These are phyloP conservation scores for Monosporozyma servazzii DNA, from an alignment of 805 yeast genomes.

Conservation along the genomic window DNA sequence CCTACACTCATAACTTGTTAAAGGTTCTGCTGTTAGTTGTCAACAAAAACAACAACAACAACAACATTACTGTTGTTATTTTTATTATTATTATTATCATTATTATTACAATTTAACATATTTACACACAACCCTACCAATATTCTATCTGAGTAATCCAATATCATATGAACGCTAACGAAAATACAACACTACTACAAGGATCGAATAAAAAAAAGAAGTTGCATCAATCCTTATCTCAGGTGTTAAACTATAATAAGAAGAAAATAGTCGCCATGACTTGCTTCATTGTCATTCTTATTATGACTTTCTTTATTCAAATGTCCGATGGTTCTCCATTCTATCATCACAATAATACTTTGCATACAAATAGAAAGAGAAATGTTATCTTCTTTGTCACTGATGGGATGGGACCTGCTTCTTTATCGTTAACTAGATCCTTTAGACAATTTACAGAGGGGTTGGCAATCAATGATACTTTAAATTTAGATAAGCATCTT, in stretches of 20 bases:
- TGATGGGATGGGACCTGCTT: conserved; percentile 94
- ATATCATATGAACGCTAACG: background rate
- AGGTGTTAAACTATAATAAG: background rate
- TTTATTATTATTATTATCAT: background rate
- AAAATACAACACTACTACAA: background rate
- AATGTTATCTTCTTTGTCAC: conserved; percentile 83
- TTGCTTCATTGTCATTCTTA: conserved; percentile 1
- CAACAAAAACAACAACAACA: background rate
- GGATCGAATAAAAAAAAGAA: background rate
- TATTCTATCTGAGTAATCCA: background rate
- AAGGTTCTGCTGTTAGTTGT: background rate
- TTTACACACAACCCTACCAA: background rate
- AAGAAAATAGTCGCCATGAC: conserved; percentile 1
- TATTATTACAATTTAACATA: too few relatives aligned
- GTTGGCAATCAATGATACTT: conserved; percentile 38
- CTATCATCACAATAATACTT: background rate
- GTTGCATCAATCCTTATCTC: background rate
- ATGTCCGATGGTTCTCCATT: background rate
- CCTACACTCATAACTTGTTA: background rate
- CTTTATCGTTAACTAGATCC: conserved; percentile 69
- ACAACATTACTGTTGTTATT: background rate
- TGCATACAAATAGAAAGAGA: conserved; percentile 35
- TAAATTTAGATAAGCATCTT: conserved; percentile 57
- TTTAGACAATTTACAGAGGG: conserved; percentile 45
- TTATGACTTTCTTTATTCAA: conserved; percentile 1